Conservation (phyloP, 768 basidiomycete genomes). For the Suillus subluteus region DNA sequence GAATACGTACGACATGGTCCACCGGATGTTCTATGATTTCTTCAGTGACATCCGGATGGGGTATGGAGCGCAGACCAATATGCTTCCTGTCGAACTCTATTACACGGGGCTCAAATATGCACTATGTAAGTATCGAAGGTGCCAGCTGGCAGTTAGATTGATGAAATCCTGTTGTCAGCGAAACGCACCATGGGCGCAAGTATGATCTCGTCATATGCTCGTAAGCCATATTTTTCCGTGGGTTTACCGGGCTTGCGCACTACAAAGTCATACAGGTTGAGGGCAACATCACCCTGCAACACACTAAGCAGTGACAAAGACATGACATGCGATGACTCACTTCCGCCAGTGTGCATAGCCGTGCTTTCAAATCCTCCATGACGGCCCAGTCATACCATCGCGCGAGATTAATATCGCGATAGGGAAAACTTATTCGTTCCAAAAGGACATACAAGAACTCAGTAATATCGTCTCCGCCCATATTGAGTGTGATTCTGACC, state of each 20-base stretch:
- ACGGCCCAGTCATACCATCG: conserved; percentile 86
- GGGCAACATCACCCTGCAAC: conserved; percentile 79
- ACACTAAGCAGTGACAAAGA: conserved; percentile 13
- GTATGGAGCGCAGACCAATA: conserved; percentile 49
- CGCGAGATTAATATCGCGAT: conserved; percentile 77
- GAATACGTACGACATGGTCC: conserved; percentile 52
- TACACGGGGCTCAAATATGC: conserved; percentile 90
- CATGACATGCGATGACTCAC: conserved; percentile 45
- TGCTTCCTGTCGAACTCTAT: conserved; percentile 87
- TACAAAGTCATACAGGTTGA: conserved; percentile 89
- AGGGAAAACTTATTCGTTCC: conserved; percentile 84
- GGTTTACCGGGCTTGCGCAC: conserved; percentile 75
- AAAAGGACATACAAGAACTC: conserved; percentile 83
- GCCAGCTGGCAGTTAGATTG: not conserved
- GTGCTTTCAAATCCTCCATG: conserved; percentile 88
- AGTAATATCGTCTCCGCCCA: conserved; percentile 96
- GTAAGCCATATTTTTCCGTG: conserved; percentile 86
- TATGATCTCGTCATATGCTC: conserved; percentile 95
- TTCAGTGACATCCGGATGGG: conserved; percentile 67
- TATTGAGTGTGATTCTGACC: conserved; percentile 73
- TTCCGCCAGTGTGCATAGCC: conserved; percentile 86
- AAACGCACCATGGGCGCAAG: conserved; percentile 85
- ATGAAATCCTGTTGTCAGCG: conserved; percentile 1
- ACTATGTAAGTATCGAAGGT: conserved; percentile 46
- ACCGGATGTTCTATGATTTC: conserved; percentile 65